phyloP scores from a whole-genome alignment of 164 flowering plant species.

The Macadamia integrifolia region DNA sequence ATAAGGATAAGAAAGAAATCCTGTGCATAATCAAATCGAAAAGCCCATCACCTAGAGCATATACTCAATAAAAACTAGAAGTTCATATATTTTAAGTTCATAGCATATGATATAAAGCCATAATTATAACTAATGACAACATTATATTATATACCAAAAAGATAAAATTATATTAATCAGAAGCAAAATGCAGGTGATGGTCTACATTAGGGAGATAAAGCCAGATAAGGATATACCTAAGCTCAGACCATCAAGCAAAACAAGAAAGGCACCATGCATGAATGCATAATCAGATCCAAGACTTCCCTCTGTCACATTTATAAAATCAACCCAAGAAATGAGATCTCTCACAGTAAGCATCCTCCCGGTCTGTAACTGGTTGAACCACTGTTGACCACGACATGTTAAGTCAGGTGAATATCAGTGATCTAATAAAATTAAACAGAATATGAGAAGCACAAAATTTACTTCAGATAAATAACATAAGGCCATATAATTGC shows the following conservation, averaged over 20 bases:
- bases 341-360: slow-evolving; percentile 88
- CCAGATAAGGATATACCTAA: slow-evolving; percentile 42
- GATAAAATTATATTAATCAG: too few species aligned
- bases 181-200: too few species aligned
- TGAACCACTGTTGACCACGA: slow-evolving; percentile 66
- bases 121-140: too few species aligned
- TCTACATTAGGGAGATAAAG: background rate
- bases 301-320: slow-evolving; percentile 41
- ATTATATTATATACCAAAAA: too few species aligned
- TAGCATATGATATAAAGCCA: too few species aligned
- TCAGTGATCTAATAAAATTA: background rate
- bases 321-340: slow-evolving; percentile 79
- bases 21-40: too few species aligned
- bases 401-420: background rate
- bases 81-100: too few species aligned
- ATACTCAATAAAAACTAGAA: too few species aligned
- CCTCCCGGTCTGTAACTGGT: slow-evolving; percentile 52
- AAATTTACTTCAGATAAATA: background rate
- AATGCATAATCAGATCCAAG: slow-evolving; percentile 54
- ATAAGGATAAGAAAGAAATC: too few species aligned
- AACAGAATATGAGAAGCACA: background rate
- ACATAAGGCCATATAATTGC: background rate
- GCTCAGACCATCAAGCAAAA: slow-evolving; percentile 89
- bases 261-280: slow-evolving; percentile 85
- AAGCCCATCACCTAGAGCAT: too few species aligned